Evolutionary conservation across 163 green algal genomes (phyloP).

Genomic region (Scenedesmus sp.): DNA sequence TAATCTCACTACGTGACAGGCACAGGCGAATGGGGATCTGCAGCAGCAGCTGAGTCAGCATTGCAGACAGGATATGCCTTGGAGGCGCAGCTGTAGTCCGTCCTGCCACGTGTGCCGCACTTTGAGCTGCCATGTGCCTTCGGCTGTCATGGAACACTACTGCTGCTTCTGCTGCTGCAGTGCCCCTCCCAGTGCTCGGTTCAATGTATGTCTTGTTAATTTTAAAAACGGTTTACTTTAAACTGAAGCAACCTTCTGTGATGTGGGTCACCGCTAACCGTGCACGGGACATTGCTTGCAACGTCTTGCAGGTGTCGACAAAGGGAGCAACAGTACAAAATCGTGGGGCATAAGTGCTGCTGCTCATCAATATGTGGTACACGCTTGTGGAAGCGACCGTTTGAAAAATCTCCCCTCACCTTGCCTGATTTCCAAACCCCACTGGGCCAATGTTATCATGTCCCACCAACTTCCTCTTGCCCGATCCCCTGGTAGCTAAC

Average conservation of each 20-base stretch:
- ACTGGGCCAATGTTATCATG: neutral
- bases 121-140: conserved; percentile 46
- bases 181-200: no score
- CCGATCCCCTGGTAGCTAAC: neutral
- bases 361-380: no score
- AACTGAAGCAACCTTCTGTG: no score
- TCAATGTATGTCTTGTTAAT: no score
- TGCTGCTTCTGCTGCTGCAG: neutral
- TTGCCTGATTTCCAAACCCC: neutral
- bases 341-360: neutral
- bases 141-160: conserved; percentile 8
- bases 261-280: no score
- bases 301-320: neutral
- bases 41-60: neutral
- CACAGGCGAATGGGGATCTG: conserved; percentile 58
- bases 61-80: no score
- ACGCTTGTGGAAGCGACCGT: neutral
- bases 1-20: conserved; percentile 60
- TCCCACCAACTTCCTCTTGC: neutral
- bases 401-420: no score
- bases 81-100: neutral
- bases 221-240: no score
- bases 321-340: neutral
- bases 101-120: neutral
- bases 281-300: no score